These are phyloP conservation scores for Xanthoparmelia taractica DNA, from an alignment of 495 filamentous ascomycete species.

Conservation along the genomic window DNA sequence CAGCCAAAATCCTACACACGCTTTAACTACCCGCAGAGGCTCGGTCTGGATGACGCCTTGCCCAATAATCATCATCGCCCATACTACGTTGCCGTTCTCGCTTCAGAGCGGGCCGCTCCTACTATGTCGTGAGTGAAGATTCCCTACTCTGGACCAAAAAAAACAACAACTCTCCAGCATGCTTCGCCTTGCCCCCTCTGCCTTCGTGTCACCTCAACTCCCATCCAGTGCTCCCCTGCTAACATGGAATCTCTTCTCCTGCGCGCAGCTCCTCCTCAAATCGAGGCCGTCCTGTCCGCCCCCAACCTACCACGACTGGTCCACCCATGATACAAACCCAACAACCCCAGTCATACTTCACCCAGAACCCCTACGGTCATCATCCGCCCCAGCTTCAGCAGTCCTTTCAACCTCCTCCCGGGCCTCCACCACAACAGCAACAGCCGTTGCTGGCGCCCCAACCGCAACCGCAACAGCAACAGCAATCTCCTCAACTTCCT, in stretches of 20 bases:
- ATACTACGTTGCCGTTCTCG: conserved; percentile 21
- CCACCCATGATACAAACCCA: conserved; percentile 35
- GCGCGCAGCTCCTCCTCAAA: conserved; percentile 17
- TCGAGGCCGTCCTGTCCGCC: conserved; percentile 19
- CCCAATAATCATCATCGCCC: conserved; percentile 16
- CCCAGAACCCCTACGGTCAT: conserved; percentile 19
- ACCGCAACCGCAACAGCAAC: conserved; percentile 37
- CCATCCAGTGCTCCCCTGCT: background rate
- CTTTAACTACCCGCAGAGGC: conserved; percentile 16
- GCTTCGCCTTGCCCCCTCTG: conserved; percentile 13
- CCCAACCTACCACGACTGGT: conserved; percentile 12
- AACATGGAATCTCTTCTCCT: conserved; percentile 11
- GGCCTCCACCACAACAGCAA: conserved; percentile 40
- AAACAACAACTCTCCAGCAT: background rate
- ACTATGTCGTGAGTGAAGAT: conserved; percentile 46
- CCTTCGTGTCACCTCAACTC: conserved; percentile 2
- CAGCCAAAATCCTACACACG: conserved; percentile 13
- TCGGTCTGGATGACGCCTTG: conserved; percentile 26
- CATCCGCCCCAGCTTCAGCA: conserved; percentile 18
- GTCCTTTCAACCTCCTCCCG: conserved; percentile 34
- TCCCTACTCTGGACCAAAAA: conserved; percentile 6
- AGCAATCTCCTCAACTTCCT: conserved; percentile 37
- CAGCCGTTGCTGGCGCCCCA: conserved; percentile 33
- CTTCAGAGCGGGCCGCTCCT: conserved; percentile 25
- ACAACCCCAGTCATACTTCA: conserved; percentile 34